These are phyloP conservation scores for Penicillium sp. DNA, from an alignment of 2,329 filamentous ascomycete genomes.

Conservation along the genomic window DNA sequence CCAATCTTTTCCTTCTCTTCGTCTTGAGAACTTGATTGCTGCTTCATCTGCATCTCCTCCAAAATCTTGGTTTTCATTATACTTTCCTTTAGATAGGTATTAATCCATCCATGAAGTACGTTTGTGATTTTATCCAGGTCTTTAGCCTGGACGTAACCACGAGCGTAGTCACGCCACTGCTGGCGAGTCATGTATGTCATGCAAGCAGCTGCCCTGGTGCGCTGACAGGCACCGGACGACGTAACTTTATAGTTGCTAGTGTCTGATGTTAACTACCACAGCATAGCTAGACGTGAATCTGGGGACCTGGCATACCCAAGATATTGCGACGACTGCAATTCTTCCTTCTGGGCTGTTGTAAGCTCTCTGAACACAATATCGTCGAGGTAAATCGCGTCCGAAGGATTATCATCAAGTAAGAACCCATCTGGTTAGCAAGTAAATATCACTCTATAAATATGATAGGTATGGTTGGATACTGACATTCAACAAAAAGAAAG, in stretches of 20 bases:
- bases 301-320: conserved; percentile 28
- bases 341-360: conserved; percentile 23
- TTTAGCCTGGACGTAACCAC: conserved; percentile 29
- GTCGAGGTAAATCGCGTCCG: conserved; percentile 39
- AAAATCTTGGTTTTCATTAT: conserved; percentile 24
- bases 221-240: conserved; percentile 33
- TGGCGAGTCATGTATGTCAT: conserved; percentile 36
- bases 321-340: conserved; percentile 33
- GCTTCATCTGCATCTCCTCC: conserved; percentile 14
- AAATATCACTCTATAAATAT: background rate
- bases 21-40: conserved; percentile 2
- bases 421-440: conserved; percentile 35
- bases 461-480: conserved; percentile 14
- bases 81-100: conserved; percentile 31
- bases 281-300: too few relatives aligned
- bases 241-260: conserved; percentile 40
- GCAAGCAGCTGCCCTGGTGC: conserved; percentile 41
- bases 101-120: conserved; percentile 34
- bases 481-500: conserved; percentile 41
- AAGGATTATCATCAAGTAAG: conserved; percentile 35
- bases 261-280: too few relatives aligned
- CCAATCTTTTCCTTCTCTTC: conserved; percentile 21
- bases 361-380: conserved; percentile 36
- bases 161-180: conserved; percentile 35
- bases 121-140: conserved; percentile 26